phyloP scores from a whole-genome alignment of 345 rosid genomes.

The Salix koriyanagi region DNA sequence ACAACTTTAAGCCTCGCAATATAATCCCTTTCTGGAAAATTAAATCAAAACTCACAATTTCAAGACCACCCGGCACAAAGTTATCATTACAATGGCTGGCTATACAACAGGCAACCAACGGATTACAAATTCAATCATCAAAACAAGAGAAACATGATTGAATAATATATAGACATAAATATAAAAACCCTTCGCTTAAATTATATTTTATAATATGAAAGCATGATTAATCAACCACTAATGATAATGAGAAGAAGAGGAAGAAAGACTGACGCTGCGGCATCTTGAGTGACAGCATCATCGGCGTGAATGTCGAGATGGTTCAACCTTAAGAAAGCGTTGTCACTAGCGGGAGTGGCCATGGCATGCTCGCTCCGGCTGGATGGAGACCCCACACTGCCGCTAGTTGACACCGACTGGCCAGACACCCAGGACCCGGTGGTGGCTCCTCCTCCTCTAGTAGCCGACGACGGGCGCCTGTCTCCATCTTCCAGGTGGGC shows the following conservation, averaged over 20 bases:
- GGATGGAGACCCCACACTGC: constrained; percentile 92
- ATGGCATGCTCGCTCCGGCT: constrained; percentile 63
- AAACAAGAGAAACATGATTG: not conserved
- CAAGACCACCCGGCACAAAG: not conserved
- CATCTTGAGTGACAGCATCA: constrained; percentile 81
- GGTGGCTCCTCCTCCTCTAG: constrained; percentile 35
- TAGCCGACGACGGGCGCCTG: constrained; percentile 23
- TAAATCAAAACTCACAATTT: constrained; percentile 1
- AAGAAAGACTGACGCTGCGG: constrained; percentile 45
- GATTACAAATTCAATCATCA: not conserved
- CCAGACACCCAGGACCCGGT: constrained; percentile 89
- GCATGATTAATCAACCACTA: constrained; percentile 7
- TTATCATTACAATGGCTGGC: not conserved
- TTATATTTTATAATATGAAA: constrained; percentile 2
- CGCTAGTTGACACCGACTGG: constrained; percentile 83
- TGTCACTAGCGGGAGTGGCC: constrained; percentile 79
- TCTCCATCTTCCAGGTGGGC: constrained; percentile 53
- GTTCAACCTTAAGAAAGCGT: constrained; percentile 52
- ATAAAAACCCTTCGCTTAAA: not conserved
- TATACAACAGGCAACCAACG: not conserved
- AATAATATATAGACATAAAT: constrained; percentile 14
- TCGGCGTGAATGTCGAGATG: constrained; percentile 90
- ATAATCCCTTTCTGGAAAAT: not conserved
- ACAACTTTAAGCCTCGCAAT: not conserved
- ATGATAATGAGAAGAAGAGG: not conserved